Evolutionary conservation across 1,284 basidiomycete genomes (phyloP).

Genomic region (Trametes polyzona): DNA sequence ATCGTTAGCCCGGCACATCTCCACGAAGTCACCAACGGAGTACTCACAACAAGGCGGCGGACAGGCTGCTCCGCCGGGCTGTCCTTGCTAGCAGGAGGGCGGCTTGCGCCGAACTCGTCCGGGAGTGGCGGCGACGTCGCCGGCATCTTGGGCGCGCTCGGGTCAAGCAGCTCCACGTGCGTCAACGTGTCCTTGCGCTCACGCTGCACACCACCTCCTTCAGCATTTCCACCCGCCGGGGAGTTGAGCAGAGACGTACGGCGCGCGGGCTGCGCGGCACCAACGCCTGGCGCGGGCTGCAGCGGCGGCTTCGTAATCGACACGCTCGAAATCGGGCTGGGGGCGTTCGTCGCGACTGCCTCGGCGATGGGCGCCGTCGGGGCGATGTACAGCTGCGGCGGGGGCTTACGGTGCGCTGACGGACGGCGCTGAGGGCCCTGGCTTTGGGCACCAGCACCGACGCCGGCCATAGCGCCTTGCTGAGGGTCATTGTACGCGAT

Average conservation of each 20-base stretch:
- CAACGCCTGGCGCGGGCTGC: background rate
- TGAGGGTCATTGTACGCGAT: background rate
- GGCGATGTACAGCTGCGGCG: slow-evolving; percentile 28
- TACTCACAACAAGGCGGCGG: slow-evolving; percentile 30
- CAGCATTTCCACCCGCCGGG: background rate
- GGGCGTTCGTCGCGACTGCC: slow-evolving; percentile 3
- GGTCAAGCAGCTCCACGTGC: slow-evolving; percentile 29
- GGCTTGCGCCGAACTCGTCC: slow-evolving; percentile 28
- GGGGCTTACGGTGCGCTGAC: slow-evolving; percentile 31
- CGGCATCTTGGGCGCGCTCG: slow-evolving; percentile 25
- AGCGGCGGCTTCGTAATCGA: background rate
- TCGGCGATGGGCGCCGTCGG: slow-evolving; percentile 16
- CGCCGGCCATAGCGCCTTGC: slow-evolving; percentile 11
- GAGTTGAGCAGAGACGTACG: slow-evolving; percentile 11
- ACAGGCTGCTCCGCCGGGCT: slow-evolving; percentile 11
- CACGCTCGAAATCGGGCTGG: background rate
- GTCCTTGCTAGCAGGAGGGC: slow-evolving; percentile 9
- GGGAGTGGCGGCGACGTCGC: slow-evolving; percentile 28
- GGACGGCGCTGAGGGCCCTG: slow-evolving; percentile 17
- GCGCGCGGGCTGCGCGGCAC: slow-evolving; percentile 23
- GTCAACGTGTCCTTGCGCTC: slow-evolving; percentile 11
- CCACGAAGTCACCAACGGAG: background rate
- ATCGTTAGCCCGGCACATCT: background rate
- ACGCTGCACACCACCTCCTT: background rate
- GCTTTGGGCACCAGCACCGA: slow-evolving; percentile 18